These are phyloP conservation scores for Hymenoscyphus occultus DNA, from an alignment of 2,329 filamentous ascomycete genomes.

Conservation along the genomic window DNA sequence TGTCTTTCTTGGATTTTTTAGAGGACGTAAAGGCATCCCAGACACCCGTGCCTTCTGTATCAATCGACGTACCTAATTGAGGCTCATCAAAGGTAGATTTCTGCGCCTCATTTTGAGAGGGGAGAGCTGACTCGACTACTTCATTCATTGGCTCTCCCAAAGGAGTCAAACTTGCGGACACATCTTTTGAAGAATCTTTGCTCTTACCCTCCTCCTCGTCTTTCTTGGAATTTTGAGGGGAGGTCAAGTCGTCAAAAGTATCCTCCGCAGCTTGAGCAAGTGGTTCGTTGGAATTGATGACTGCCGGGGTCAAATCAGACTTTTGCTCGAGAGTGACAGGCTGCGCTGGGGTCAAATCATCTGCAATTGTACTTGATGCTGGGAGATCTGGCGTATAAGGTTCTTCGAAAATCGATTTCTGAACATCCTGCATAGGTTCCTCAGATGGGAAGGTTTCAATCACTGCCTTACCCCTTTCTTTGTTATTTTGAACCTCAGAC, in stretches of 20 bases:
- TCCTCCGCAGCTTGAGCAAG: neutral
- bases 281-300: neutral
- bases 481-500: constrained; percentile 15
- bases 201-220: constrained; percentile 29
- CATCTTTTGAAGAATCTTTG: constrained; percentile 7
- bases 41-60: constrained; percentile 14
- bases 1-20: constrained; percentile 49
- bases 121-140: neutral
- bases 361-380: neutral
- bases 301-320: neutral
- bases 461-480: constrained; percentile 16
- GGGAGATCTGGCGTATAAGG: neutral
- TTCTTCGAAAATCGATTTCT: constrained; percentile 3
- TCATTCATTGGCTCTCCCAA: neutral
- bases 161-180: neutral
- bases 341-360: neutral
- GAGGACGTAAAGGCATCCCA: constrained; percentile 15
- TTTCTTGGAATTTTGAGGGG: constrained; percentile 17
- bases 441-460: constrained; percentile 3
- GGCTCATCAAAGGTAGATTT: neutral
- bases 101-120: neutral
- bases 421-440: neutral
- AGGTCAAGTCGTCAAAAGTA: constrained; percentile 2
- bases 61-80: neutral
- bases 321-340: neutral